Base-by-base conservation (phyloP, 306 rosid genomes). In the Sophora flavescens region DNA sequence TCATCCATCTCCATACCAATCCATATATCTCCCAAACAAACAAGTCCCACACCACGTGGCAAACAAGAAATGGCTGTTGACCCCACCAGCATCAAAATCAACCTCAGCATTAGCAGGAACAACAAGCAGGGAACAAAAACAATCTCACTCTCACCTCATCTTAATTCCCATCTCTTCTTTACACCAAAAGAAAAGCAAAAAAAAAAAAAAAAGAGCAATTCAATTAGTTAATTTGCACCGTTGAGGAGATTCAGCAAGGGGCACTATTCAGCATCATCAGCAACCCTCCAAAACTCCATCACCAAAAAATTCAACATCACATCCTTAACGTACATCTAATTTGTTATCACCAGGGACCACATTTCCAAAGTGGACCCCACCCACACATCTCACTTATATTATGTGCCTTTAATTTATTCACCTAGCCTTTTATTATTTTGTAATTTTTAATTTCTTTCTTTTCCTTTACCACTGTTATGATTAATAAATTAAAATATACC, bases 31-130 rank as follows among this genome's bases (percentile, higher is more conserved):
- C 45, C 59, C 52, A 63, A 64, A 67, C 80, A 67, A 68, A 58
- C 71, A n/a, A 67, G 50, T 11, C 67, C 61, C 12, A 26, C 53
- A 35, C 82, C 84, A 77, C 78, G 83, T 84, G 80, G 80, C 83
- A 62, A 35, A 77, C 83, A 61, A 48, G 2, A 32, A 50, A 6
- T 26, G 63, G 52, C 3, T 8, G 59, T 57, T 72, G 84, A 48
- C 1, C 79, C 14, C 70, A 41, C n/a, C 15, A 16, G 6, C 80
- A 84, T 80, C 80, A 52, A 77, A 77, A 72, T 81, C 81, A 28
- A 32, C 42, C 14, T 14, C 51, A 38, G 39, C 72, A 70, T 78
- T 70, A 26, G 71, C 42, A 16, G 58, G 15, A 65, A 0, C 51
- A 78, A 18, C 64, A 48, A 42, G 7, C 61, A 26, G 53, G 71